Base-by-base conservation (phyloP, 345 rosid genomes). In the Citrus hindsii region DNA sequence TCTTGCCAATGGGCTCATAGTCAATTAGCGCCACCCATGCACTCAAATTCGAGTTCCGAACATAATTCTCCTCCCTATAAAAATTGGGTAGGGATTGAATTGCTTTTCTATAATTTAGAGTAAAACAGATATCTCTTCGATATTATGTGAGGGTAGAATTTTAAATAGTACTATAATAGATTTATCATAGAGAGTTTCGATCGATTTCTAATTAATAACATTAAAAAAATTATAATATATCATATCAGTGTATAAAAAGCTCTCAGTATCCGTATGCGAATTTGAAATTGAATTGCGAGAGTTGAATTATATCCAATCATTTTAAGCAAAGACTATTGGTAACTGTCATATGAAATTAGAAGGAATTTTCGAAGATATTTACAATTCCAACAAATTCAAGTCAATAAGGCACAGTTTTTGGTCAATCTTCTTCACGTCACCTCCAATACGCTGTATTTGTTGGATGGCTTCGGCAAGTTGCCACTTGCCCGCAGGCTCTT, bases 141-240 rank as follows among this genome's bases (percentile, higher is more conserved):
- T 38, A 38, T 7, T 9, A 38, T 38, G 3, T 38, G 42, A 9
- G 12, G 3, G 12, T 38, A 2, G 0, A 38, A 38, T 8, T 38
- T 8, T 8, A 9, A 38, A 9, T 38, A 38, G 9, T 38, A 0
- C 0, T 9, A 38, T 9, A 38, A 0, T 7, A 38, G 0, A 9
- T 8, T 9, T 9, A 37, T 37, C 0, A 2, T 0, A 7, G 0
- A 9, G 0, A 7, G 0, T 38, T 7, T 38, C 12, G 2, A 0
- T 38, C 3, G 0, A 2, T 8, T 7, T 38, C 0, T 8, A 0
- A 38, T 38, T 38, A 0, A 8, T 8, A 38, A 7, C 2, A 9
- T 38, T 8, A 38, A 0, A 8, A 37, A 37, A 0, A 37, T 37
- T 37, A 6, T 7, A 37, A 37, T 7, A 37, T 37, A 37, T 37